phyloP scores from a whole-genome alignment of 148 eudicot species.

The Camellia japonica region DNA sequence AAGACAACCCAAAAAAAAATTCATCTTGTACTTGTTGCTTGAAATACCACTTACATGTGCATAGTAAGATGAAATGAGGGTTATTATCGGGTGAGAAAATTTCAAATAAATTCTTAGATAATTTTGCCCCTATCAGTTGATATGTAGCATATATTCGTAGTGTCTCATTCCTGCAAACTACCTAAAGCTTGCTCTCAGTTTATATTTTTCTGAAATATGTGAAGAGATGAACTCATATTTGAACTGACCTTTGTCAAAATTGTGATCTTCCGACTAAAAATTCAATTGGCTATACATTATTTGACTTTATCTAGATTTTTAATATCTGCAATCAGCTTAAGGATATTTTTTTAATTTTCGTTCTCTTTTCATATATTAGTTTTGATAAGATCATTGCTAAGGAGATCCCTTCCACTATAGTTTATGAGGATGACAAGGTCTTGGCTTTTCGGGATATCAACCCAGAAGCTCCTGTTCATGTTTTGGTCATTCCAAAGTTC shows the following conservation, averaged over 20 bases:
- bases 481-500: constrained; percentile 60
- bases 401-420: constrained; percentile 65
- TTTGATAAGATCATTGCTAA: constrained; percentile 75
- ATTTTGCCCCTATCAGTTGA: not conserved
- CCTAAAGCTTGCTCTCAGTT: not conserved
- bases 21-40: no score
- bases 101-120: no score
- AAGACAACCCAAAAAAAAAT: no score
- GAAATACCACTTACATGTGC: no score
- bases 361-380: constrained; percentile 26
- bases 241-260: not conserved
- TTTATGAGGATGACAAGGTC: constrained; percentile 55
- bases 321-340: not conserved
- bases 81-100: no score
- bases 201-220: not conserved
- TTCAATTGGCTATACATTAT: not conserved
- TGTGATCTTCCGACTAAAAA: constrained; percentile 1
- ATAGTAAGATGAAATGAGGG: no score
- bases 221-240: not conserved
- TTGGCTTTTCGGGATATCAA: constrained; percentile 38
- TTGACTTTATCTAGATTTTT: not conserved
- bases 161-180: not conserved
- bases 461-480: constrained; percentile 78
- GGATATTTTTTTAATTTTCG: not conserved
- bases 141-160: not conserved